A percentile compares a stretch with the other conserved stretches of the same genome.
phyloP scores from a whole-genome alignment of 495 filamentous ascomycete species.

The Hyaloscypha bicolor region DNA sequence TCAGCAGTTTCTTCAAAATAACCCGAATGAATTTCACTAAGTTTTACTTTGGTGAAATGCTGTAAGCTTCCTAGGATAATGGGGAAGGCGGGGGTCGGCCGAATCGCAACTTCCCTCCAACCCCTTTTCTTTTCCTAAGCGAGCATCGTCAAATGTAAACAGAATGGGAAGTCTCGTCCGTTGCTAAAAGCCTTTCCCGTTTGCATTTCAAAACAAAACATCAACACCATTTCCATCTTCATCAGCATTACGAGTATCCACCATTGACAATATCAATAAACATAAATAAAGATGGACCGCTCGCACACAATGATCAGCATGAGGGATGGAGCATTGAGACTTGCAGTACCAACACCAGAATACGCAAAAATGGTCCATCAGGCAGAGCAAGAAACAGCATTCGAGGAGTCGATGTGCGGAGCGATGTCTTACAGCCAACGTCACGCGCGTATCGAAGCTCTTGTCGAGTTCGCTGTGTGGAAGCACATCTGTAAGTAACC shows the following conservation, averaged over 20 bases:
- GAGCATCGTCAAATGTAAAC: no score
- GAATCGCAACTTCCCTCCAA: no score
- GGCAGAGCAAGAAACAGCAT: neutral
- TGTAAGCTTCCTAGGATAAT: no score
- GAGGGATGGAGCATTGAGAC: neutral
- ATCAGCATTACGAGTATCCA: neutral
- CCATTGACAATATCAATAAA: neutral
- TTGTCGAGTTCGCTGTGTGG: neutral
- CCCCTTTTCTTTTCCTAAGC: no score
- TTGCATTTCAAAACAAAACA: neutral
- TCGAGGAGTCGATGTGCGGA: neutral
- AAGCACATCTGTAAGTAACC: neutral
- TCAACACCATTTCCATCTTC: neutral
- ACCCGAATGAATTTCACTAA: no score
- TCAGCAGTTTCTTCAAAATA: no score
- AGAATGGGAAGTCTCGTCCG: neutral
- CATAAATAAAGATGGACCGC: neutral
- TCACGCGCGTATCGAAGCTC: neutral
- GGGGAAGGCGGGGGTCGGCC: no score
- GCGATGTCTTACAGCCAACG: neutral
- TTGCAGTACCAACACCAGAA: neutral
- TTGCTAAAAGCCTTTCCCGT: neutral
- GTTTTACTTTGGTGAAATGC: no score
- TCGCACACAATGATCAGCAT: neutral
- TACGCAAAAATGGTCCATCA: neutral